Evolutionary conservation across 495 filamentous ascomycete species (phyloP).

Genomic region (Thozetella sp.): DNA sequence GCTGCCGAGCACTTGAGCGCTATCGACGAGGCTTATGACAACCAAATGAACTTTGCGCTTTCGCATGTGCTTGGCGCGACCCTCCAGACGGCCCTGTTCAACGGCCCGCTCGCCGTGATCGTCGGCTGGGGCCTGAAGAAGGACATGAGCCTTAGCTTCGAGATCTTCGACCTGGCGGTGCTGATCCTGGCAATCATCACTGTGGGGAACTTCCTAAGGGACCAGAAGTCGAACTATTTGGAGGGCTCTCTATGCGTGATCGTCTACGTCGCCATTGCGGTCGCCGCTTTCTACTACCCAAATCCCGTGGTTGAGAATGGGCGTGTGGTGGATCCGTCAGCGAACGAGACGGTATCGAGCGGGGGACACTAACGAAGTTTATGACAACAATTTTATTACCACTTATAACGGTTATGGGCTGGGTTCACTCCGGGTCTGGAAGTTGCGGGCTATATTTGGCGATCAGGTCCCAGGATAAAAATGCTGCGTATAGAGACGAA

Average conservation of each 20-base stretch:
- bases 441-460: too few species aligned
- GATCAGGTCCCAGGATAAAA: too few species aligned
- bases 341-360: not conserved
- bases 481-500: too few species aligned
- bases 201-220: conserved; percentile 78
- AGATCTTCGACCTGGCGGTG: conserved; percentile 85
- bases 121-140: conserved; percentile 80
- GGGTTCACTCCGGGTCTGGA: too few species aligned
- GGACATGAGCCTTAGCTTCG: conserved; percentile 80
- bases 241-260: conserved; percentile 78
- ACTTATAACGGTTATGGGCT: too few species aligned
- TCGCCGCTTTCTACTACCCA: conserved; percentile 64
- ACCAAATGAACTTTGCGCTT: conserved; percentile 88
- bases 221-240: conserved; percentile 80
- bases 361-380: not conserved
- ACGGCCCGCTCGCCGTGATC: conserved; percentile 80
- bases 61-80: conserved; percentile 86
- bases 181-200: conserved; percentile 88
- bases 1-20: conserved; percentile 86
- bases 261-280: conserved; percentile 65
- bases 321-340: not conserved
- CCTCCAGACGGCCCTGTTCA: conserved; percentile 89
- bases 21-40: conserved; percentile 88
- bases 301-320: conserved; percentile 34
- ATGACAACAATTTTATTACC: not conserved